phyloP scores from a whole-genome alignment of 2,329 filamentous ascomycete species.

The Aspergillus tanneri region DNA sequence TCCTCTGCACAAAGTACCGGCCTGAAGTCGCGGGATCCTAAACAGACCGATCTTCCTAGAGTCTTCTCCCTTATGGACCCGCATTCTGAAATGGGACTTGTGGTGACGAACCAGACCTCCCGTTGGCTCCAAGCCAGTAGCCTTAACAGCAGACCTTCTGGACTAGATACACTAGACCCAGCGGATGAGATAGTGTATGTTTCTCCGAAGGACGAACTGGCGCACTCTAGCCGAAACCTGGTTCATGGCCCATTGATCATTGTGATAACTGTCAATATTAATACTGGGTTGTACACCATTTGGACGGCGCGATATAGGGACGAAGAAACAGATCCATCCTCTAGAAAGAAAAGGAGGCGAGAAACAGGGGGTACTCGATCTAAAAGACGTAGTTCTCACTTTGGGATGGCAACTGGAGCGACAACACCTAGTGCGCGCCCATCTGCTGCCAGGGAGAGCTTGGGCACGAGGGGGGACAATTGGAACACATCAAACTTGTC shows the following conservation, averaged over 20 bases:
- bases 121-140: slow-evolving; percentile 29
- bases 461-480: slow-evolving; percentile 56
- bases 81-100: slow-evolving; percentile 77
- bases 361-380: slow-evolving; percentile 63
- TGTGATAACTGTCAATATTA: slow-evolving; percentile 76
- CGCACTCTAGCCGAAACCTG: slow-evolving; percentile 23
- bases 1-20: slow-evolving; percentile 55
- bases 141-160: slow-evolving; percentile 26
- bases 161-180: slow-evolving; percentile 64
- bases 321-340: slow-evolving; percentile 56
- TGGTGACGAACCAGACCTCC: slow-evolving; percentile 59
- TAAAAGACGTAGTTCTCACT: slow-evolving; percentile 65
- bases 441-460: slow-evolving; percentile 71
- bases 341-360: slow-evolving; percentile 45
- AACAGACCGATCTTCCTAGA: slow-evolving; percentile 57
- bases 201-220: slow-evolving; percentile 60
- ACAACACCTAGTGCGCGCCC: slow-evolving; percentile 70
- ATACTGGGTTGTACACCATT: slow-evolving; percentile 73
- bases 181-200: slow-evolving; percentile 83
- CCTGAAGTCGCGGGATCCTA: slow-evolving; percentile 56
- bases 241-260: slow-evolving; percentile 62
- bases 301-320: slow-evolving; percentile 80
- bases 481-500: slow-evolving; percentile 44
- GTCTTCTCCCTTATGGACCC: slow-evolving; percentile 85
- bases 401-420: slow-evolving; percentile 65